These are phyloP conservation scores for Hyaloscypha hepaticicola DNA, from an alignment of 495 filamentous ascomycete genomes.

Conservation along the genomic window DNA sequence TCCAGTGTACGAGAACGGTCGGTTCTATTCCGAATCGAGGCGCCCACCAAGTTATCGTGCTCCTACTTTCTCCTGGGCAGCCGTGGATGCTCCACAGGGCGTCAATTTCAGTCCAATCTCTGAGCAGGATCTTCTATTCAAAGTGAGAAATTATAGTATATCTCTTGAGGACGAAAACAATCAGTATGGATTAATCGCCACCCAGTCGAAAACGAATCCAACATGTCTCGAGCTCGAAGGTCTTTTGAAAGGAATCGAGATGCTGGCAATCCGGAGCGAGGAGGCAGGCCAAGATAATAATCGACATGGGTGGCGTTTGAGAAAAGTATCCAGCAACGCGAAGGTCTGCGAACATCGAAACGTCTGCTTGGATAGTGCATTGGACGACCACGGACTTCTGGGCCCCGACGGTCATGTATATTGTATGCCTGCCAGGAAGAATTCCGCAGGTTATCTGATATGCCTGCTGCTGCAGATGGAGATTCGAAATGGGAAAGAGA, in stretches of 20 bases:
- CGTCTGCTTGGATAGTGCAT: not conserved
- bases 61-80: conserved; percentile 21
- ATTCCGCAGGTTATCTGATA: not conserved
- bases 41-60: conserved; percentile 6
- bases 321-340: not conserved
- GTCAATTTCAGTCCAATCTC: conserved; percentile 2
- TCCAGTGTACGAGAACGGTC: not conserved
- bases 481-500: not conserved
- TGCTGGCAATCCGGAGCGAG: not conserved
- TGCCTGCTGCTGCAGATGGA: not conserved
- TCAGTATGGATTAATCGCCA: not conserved
- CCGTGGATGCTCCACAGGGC: conserved; percentile 9
- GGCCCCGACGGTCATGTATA: not conserved
- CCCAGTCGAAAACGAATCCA: not conserved
- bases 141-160: not conserved
- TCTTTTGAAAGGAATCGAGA: not conserved
- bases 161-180: not conserved
- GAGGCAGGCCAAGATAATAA: too few relatives aligned
- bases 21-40: not conserved
- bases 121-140: not conserved
- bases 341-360: too few relatives aligned
- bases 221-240: not conserved
- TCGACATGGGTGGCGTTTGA: not conserved
- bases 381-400: not conserved
- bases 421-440: not conserved